A percentile compares a stretch with the other conserved stretches of the same genome.
Evolutionary conservation across 129 eudicot species (phyloP).

Genomic region (Helianthus annuus): DNA sequence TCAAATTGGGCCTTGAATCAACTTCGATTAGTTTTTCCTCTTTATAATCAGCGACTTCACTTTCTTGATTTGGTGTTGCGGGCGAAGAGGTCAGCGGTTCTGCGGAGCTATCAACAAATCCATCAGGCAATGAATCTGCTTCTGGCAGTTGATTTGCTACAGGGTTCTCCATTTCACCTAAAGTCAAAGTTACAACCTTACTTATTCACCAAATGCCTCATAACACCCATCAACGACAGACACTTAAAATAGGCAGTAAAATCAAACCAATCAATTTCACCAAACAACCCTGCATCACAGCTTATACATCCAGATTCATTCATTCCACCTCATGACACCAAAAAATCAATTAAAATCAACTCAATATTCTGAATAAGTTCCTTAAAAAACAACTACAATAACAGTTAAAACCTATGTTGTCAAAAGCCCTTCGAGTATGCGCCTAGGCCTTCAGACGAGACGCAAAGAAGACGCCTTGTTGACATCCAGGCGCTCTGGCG

Average conservation of each 20-base stretch:
- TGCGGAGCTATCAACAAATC: constrained; percentile 67
- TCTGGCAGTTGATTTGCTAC: constrained; percentile 78
- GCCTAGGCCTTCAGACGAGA: too few relatives aligned
- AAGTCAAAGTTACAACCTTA: constrained; percentile 7
- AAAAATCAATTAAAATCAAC: too few relatives aligned
- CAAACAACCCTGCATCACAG: background rate
- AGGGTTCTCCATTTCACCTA: constrained; percentile 54
- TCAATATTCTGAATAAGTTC: too few relatives aligned
- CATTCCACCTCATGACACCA: background rate
- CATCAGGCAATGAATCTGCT: constrained; percentile 80
- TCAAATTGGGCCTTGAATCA: constrained; percentile 48
- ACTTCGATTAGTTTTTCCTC: constrained; percentile 60
- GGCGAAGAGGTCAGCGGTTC: constrained; percentile 40
- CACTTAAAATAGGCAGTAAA: background rate
- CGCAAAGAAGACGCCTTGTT: too few relatives aligned
- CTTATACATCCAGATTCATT: constrained; percentile 7
- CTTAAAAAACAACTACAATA: too few relatives aligned
- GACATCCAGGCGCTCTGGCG: too few relatives aligned
- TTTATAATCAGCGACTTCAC: constrained; percentile 51
- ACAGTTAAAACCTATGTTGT: too few relatives aligned
- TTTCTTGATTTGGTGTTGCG: constrained; percentile 32
- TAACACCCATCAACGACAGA: background rate
- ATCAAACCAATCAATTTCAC: background rate
- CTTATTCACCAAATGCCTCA: background rate
- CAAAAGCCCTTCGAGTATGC: too few relatives aligned